Evolutionary conservation across 148 eudicot genomes (phyloP).

Genomic region (Salicornia ramosissima): DNA sequence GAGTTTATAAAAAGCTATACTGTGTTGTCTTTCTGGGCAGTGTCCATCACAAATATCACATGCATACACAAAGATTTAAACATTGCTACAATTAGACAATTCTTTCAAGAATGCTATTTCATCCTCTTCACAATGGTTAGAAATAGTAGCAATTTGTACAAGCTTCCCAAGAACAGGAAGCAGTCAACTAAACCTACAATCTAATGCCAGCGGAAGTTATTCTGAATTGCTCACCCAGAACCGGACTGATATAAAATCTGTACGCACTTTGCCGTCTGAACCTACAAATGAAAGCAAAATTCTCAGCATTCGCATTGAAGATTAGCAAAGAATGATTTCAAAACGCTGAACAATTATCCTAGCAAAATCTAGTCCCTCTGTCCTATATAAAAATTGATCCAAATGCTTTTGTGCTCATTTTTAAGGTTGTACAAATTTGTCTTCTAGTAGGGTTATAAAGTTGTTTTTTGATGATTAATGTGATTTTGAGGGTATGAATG

Average conservation of each 20-base stretch:
- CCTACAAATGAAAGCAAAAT: constrained; percentile 1
- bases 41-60: constrained; percentile 1
- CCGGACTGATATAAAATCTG: background rate
- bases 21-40: background rate
- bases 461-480: no score
- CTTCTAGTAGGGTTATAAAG: no score
- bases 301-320: background rate
- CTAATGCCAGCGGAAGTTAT: background rate
- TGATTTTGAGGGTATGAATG: no score
- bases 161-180: background rate
- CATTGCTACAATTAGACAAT: background rate
- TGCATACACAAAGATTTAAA: background rate
- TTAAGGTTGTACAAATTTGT: no score
- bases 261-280: constrained; percentile 6
- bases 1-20: background rate
- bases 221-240: constrained; percentile 6
- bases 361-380: background rate
- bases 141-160: constrained; percentile 6
- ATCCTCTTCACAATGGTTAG: background rate
- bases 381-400: no score
- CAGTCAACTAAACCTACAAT: constrained; percentile 5
- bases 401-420: no score
- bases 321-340: background rate
- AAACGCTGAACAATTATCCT: background rate
- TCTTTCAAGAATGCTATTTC: background rate